Conservation (phyloP, 2,329 filamentous ascomycete genomes). For the Aureobasidium sp. region DNA sequence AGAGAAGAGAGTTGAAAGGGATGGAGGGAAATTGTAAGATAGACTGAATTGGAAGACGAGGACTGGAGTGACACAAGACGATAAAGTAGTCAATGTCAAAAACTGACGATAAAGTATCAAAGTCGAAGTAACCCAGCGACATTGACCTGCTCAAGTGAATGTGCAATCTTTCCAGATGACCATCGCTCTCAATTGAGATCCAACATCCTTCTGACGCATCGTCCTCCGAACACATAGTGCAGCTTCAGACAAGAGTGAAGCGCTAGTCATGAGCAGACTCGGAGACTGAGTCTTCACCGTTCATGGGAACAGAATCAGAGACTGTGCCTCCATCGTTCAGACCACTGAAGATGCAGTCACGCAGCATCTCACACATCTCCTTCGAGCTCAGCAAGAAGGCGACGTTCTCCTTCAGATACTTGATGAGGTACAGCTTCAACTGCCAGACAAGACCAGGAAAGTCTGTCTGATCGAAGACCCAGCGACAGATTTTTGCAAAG, state of each 20-base stretch:
- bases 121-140: background rate
- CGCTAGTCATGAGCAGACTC: background rate
- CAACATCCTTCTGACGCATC: background rate
- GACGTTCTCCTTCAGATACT: background rate
- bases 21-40: background rate
- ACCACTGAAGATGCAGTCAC: background rate
- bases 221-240: background rate
- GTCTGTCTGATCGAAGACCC: constrained; percentile 3
- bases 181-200: background rate
- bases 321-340: background rate
- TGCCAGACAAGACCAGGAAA: background rate
- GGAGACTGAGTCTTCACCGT: no score
- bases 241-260: background rate
- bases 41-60: background rate
- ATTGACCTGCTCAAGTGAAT: background rate
- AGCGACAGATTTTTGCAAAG: background rate
- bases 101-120: background rate
- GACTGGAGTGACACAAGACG: background rate
- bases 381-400: background rate
- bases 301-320: background rate
- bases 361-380: constrained; percentile 5
- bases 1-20: background rate
- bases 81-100: no score
- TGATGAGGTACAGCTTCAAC: background rate
- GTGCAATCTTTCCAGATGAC: background rate